phyloP scores from a whole-genome alignment of 306 rosid species.

The Fagus crenata region DNA sequence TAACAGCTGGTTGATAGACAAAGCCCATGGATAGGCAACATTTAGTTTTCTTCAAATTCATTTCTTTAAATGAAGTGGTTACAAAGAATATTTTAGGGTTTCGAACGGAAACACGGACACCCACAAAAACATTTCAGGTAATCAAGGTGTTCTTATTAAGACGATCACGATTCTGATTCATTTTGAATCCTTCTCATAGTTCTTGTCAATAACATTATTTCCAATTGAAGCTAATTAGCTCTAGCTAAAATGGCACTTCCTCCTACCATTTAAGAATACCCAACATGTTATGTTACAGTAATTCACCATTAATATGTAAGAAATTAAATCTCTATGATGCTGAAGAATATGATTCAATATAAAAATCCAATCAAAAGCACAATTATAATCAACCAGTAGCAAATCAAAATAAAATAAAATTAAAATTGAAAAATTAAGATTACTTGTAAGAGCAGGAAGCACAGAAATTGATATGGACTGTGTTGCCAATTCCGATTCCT shows the following conservation, averaged over 20 bases:
- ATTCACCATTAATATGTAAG: background rate
- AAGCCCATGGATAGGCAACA: background rate
- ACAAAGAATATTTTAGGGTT: background rate
- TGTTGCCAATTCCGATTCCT: constrained; percentile 55
- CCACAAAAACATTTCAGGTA: background rate
- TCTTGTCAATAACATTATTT: background rate
- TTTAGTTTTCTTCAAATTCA: background rate
- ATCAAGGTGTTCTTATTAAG: background rate
- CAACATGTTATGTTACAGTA: background rate
- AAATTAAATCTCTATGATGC: background rate
- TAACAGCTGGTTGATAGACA: background rate
- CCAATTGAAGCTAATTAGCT: no score
- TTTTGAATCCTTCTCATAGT: background rate
- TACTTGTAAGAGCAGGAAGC: constrained; percentile 80
- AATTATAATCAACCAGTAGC: background rate
- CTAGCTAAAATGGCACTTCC: no score
- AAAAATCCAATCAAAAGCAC: background rate
- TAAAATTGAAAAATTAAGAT: background rate
- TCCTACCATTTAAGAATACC: background rate
- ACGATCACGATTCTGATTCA: background rate
- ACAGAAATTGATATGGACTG: constrained; percentile 59
- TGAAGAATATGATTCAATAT: background rate
- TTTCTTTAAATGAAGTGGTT: no score
- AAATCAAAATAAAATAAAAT: background rate
- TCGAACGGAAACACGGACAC: background rate